Conservation (phyloP, 768 basidiomycete genomes). For the Hygrophoropsis aurantiaca region DNA sequence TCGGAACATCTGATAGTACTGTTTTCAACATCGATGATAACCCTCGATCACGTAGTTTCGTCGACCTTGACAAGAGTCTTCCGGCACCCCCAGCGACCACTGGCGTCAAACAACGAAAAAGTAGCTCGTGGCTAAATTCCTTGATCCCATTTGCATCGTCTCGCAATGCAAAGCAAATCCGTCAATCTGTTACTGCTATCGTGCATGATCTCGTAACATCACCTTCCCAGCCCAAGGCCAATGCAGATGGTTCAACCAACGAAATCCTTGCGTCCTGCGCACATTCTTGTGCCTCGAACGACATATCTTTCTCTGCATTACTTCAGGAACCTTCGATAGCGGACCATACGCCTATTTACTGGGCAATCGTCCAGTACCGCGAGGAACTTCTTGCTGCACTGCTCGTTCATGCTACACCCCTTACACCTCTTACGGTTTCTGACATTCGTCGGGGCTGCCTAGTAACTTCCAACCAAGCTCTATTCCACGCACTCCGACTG, state of each 20-base stretch:
- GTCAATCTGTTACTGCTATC: conserved; percentile 50
- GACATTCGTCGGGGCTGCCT: conserved; percentile 72
- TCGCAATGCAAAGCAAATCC: conserved; percentile 45
- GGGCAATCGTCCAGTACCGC: conserved; percentile 64
- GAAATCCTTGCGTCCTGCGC: conserved; percentile 61
- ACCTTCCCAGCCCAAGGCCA: conserved; percentile 16
- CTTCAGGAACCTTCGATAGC: conserved; percentile 67
- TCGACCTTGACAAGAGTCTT: too few relatives aligned
- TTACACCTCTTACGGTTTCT: conserved; percentile 42
- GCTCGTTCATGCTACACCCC: conserved; percentile 50
- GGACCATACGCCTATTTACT: conserved; percentile 65
- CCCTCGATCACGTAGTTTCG: too few relatives aligned
- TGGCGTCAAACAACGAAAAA: too few relatives aligned
- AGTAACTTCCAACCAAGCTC: conserved; percentile 16
- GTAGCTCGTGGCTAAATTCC: conserved; percentile 15
- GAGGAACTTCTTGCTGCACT: conserved; percentile 46
- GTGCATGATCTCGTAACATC: conserved; percentile 56
- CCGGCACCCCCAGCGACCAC: too few relatives aligned
- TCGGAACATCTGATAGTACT: too few relatives aligned
- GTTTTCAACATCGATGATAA: too few relatives aligned
- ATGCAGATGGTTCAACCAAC: conserved; percentile 16
- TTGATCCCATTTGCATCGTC: conserved; percentile 18
- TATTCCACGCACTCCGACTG: conserved; percentile 23
- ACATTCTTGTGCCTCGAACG: conserved; percentile 53
- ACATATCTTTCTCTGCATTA: conserved; percentile 50